A percentile compares a stretch with the other conserved stretches of the same genome.
Evolutionary conservation across 2,329 filamentous ascomycete species (phyloP).

Genomic region (Coniochaeta sp.): DNA sequence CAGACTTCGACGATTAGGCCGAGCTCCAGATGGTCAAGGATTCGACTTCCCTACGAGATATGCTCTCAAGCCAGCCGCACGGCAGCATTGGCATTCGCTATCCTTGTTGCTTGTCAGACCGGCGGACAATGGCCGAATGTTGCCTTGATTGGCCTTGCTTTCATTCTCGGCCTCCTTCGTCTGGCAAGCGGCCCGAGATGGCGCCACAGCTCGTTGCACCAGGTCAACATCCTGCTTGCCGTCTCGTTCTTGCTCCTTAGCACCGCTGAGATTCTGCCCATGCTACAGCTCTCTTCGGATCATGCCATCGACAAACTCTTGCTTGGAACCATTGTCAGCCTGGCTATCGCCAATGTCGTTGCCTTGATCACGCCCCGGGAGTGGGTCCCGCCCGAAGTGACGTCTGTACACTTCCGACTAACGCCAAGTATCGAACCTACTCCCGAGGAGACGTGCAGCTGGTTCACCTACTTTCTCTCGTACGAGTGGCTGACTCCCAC

Average conservation of each 20-base stretch:
- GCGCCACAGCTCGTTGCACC: conserved; percentile 38
- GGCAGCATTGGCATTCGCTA: conserved; percentile 29
- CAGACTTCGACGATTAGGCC: conserved; percentile 22
- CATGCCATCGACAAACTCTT: conserved; percentile 20
- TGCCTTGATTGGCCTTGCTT: conserved; percentile 28
- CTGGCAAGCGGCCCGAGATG: conserved; percentile 32
- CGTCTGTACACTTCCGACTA: conserved; percentile 28
- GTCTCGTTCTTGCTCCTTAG: conserved; percentile 26
- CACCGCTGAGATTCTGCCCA: conserved; percentile 13
- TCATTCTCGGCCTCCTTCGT: conserved; percentile 34
- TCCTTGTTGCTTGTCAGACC: conserved; percentile 24
- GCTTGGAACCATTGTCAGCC: conserved; percentile 23
- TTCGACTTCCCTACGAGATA: conserved; percentile 34
- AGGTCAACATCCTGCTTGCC: conserved; percentile 38
- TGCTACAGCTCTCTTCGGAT: conserved; percentile 9
- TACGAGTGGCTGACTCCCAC: conserved; percentile 40
- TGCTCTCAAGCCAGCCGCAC: conserved; percentile 31
- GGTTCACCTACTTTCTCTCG: conserved; percentile 42
- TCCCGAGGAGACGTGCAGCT: conserved; percentile 45
- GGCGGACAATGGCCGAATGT: conserved; percentile 28
- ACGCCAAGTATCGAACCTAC: conserved; percentile 29
- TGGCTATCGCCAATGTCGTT: conserved; percentile 28
- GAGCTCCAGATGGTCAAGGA: conserved; percentile 26
- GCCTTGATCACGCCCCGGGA: conserved; percentile 39
- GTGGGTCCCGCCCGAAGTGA: conserved; percentile 37